Evolutionary conservation across 2,329 filamentous ascomycete species (phyloP).

Genomic region (Trichoderma atroviride): DNA sequence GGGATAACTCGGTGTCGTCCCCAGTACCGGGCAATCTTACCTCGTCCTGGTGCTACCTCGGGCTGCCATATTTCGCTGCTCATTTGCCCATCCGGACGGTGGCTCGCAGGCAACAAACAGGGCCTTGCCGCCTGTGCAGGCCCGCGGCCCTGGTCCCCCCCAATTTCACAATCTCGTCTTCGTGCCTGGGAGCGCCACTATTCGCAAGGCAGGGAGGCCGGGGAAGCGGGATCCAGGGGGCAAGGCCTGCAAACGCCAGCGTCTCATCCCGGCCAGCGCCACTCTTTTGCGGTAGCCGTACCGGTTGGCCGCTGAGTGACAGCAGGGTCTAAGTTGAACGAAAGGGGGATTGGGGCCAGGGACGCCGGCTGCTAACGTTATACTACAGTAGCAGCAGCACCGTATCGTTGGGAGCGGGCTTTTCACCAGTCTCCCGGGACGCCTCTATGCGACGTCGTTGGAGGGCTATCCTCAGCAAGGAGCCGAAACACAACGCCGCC

Average conservation of each 20-base stretch:
- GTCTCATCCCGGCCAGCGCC: neutral
- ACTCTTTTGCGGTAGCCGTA: neutral
- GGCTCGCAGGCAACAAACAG: neutral
- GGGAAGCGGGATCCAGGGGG: slow-evolving; percentile 25
- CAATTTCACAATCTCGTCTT: slow-evolving; percentile 17
- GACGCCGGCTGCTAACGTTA: neutral
- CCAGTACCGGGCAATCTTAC: neutral
- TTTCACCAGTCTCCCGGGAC: slow-evolving; percentile 12
- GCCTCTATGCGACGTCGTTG: slow-evolving; percentile 1
- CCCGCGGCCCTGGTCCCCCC: neutral
- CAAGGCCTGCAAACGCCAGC: neutral
- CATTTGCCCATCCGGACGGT: neutral
- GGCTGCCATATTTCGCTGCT: neutral
- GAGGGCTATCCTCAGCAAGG: neutral
- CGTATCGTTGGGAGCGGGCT: neutral
- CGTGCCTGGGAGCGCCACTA: slow-evolving; percentile 11
- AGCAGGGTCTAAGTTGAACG: neutral
- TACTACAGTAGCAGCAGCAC: neutral
- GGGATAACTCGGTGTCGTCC: neutral
- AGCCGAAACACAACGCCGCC: neutral
- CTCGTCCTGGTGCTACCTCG: neutral
- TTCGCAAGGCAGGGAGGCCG: slow-evolving; percentile 10
- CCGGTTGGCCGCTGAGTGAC: slow-evolving; percentile 1
- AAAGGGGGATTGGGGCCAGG: slow-evolving; percentile 5
- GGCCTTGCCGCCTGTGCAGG: neutral